Conservation (phyloP, 495 filamentous ascomycete species). For the Penicillium lividum region DNA sequence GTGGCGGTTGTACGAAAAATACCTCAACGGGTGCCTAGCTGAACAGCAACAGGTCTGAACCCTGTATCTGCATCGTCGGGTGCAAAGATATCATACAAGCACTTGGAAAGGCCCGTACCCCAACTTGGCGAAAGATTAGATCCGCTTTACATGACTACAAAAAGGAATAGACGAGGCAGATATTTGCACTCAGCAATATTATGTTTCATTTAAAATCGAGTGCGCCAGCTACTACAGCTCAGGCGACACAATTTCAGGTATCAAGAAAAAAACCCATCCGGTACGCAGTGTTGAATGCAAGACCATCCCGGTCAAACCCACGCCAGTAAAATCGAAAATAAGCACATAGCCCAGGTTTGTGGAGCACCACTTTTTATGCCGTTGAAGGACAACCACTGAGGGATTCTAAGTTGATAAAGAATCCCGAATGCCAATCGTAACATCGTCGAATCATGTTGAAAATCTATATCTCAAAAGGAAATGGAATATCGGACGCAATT, state of each 20-base stretch:
- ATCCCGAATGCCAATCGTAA: conserved; percentile 55
- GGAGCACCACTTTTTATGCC: conserved; percentile 55
- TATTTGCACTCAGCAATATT: conserved; percentile 11
- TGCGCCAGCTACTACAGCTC: not conserved
- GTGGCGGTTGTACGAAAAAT: too few species aligned
- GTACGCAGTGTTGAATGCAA: conserved; percentile 52
- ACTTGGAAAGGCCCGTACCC: too few species aligned
- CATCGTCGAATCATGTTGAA: conserved; percentile 69
- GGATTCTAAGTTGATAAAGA: conserved; percentile 49
- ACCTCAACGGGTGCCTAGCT: too few species aligned
- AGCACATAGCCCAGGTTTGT: conserved; percentile 35
- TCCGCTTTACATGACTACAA: too few species aligned
- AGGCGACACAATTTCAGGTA: conserved; percentile 10
- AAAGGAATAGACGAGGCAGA: not conserved
- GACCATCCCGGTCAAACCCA: conserved; percentile 42
- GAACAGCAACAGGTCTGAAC: too few species aligned
- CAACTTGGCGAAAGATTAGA: too few species aligned
- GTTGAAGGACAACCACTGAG: conserved; percentile 67
- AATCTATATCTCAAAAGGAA: conserved; percentile 41
- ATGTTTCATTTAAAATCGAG: conserved; percentile 11
- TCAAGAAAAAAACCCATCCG: conserved; percentile 31
- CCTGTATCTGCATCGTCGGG: too few species aligned
- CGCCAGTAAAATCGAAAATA: conserved; percentile 35
- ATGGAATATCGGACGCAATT: conserved; percentile 43
- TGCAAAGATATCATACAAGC: too few species aligned